Evolutionary conservation across 306 rosid species (phyloP), one percentile per base, ranked within the genome.

Genomic region (Malus orientalis): DNA sequence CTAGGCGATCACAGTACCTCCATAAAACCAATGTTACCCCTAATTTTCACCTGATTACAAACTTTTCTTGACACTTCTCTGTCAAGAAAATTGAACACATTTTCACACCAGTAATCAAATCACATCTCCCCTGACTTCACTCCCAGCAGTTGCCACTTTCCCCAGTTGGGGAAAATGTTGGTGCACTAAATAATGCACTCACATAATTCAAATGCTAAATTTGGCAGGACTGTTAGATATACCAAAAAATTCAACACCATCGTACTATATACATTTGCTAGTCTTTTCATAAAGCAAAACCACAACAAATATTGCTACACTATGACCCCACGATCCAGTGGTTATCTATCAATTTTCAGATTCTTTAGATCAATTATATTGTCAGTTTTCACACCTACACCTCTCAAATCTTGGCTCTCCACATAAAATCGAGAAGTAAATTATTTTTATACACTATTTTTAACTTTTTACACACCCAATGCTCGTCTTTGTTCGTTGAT

Each of bases 281-380:
- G 33, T 65, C 74, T 44, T 66, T 58, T 45, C 44, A 20, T 54
- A 4, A 14, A 32, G 77, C 73, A 75, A 54, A 45, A 6, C 60
- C 51, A 36, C 85, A 68, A 57, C 25, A 47, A 25, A 59, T 38
- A 27, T 44, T 30, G 18, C 62, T 81, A 67, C 71, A 78, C 81
- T 47, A 38, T 76, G 74, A 40, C 53, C 77, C 77, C 80, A 66
- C 54, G 3, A 22, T 71, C 30, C 30, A 22, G 15, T 54, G 60
- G 44, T 20, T 54, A 38, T 63, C 47, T 33, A 53, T 22, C 36
- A 45, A 70, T n/a, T 38, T 8, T 49, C 8, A 65, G 12, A 55
- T 57, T 30, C 42, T 54, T 78, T n/a, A 23, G 58, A 19, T 18
- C 23, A 71, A 36, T 63, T 73, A 30, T n/a, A n/a, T 38, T 44